A percentile compares a stretch with the other conserved stretches of the same genome.
Evolutionary conservation across 331 rosid species (phyloP).

Genomic region (Dryas integrifolia): DNA sequence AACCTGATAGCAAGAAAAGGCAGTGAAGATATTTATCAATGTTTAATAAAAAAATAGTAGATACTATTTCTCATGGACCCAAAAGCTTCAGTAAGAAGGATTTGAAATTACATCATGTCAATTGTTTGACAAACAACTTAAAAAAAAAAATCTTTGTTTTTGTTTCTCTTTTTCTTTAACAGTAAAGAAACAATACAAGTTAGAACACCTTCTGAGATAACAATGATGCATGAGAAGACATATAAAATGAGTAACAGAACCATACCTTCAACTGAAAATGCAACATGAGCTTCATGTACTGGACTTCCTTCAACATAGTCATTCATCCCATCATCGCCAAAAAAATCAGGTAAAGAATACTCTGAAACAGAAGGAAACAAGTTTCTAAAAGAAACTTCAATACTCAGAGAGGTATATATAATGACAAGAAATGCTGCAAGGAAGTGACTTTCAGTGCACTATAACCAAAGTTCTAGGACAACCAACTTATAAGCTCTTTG

Average conservation of each 20-base stretch:
- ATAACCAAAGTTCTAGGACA: conserved; percentile 16
- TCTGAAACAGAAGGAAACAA: conserved; percentile 39
- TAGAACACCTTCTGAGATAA: neutral
- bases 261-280: conserved; percentile 86
- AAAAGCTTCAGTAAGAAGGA: conserved; percentile 13
- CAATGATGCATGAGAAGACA: neutral
- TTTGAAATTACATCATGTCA: conserved; percentile 9
- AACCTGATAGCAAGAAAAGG: conserved; percentile 46
- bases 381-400: neutral
- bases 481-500: conserved; percentile 23
- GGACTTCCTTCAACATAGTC: conserved; percentile 39
- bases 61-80: neutral
- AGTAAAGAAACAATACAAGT: conserved; percentile 2
- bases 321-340: conserved; percentile 58
- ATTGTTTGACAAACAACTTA: neutral
- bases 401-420: neutral
- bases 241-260: neutral
- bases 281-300: conserved; percentile 74
- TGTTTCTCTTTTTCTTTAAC: neutral
- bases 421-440: neutral
- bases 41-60: conserved; percentile 6
- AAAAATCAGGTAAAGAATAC: conserved; percentile 67
- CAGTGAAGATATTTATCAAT: conserved; percentile 16
- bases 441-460: neutral
- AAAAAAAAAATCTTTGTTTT: neutral